These are phyloP conservation scores for Hibiscus syriacus DNA, from an alignment of 345 rosid genomes.

Conservation along the genomic window DNA sequence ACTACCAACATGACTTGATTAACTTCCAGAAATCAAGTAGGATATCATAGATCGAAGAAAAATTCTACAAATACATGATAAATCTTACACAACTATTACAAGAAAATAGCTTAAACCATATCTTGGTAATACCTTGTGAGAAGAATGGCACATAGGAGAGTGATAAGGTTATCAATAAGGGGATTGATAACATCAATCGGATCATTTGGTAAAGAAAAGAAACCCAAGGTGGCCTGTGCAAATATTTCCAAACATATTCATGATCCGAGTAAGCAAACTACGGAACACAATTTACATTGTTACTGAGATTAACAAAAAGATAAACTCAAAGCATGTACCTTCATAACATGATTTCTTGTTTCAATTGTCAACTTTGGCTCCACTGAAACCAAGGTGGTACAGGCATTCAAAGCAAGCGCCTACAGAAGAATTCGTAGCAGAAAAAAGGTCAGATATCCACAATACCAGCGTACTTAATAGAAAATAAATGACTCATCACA, in stretches of 20 bases:
- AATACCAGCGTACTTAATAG: background rate
- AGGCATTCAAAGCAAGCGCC: constrained; percentile 95
- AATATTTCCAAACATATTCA: constrained; percentile 13
- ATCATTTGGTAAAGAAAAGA: constrained; percentile 88
- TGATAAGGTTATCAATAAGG: constrained; percentile 81
- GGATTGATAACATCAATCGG: constrained; percentile 78
- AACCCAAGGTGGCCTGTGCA: constrained; percentile 96
- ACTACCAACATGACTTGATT: background rate
- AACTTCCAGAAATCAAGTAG: background rate
- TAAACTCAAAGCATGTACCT: constrained; percentile 42
- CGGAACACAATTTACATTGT: background rate
- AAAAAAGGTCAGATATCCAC: background rate
- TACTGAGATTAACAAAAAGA: background rate
- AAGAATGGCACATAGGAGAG: constrained; percentile 95
- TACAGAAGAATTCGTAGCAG: constrained; percentile 28
- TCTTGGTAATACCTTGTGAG: constrained; percentile 65
- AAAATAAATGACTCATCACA: background rate
- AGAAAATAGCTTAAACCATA: background rate
- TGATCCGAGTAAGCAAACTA: background rate
- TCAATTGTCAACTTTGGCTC: constrained; percentile 94
- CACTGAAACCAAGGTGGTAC: constrained; percentile 93
- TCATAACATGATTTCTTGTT: constrained; percentile 84
- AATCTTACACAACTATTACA: background rate
- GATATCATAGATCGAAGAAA: background rate
- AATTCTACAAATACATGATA: background rate